These are phyloP conservation scores for Mycogone perniciosa DNA, from an alignment of 2,329 filamentous ascomycete genomes.

Conservation along the genomic window DNA sequence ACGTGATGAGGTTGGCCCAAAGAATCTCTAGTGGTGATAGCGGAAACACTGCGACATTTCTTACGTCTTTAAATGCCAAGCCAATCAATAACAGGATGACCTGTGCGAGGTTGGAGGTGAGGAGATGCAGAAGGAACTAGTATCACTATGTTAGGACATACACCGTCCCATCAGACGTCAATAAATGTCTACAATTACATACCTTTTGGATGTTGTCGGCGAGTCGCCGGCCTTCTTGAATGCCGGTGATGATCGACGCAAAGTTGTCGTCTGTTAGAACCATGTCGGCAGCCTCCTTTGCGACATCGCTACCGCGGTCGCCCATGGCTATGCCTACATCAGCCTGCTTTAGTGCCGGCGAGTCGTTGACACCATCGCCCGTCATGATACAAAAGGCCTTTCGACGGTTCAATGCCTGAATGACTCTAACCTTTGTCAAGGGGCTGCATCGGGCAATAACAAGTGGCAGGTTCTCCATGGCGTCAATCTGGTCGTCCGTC, in stretches of 20 bases:
- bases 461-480: constrained; percentile 53
- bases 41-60: constrained; percentile 58
- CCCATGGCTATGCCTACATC: constrained; percentile 76
- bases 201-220: constrained; percentile 73
- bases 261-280: constrained; percentile 87
- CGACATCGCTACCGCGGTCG: constrained; percentile 62
- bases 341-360: constrained; percentile 63
- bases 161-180: not conserved
- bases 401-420: constrained; percentile 64
- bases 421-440: constrained; percentile 67
- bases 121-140: constrained; percentile 56
- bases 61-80: constrained; percentile 58
- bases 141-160: constrained; percentile 13
- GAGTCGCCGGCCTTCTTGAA: constrained; percentile 62
- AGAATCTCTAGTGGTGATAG: constrained; percentile 67
- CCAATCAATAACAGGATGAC: constrained; percentile 63
- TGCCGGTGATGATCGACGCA: constrained; percentile 68
- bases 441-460: constrained; percentile 66
- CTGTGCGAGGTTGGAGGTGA: constrained; percentile 65
- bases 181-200: not conserved
- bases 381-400: constrained; percentile 68
- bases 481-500: constrained; percentile 56
- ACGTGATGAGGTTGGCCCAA: constrained; percentile 71
- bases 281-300: constrained; percentile 80
- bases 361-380: constrained; percentile 70